Conservation (phyloP, 2,329 filamentous ascomycete genomes). For the Stachybotrys chartarum region DNA sequence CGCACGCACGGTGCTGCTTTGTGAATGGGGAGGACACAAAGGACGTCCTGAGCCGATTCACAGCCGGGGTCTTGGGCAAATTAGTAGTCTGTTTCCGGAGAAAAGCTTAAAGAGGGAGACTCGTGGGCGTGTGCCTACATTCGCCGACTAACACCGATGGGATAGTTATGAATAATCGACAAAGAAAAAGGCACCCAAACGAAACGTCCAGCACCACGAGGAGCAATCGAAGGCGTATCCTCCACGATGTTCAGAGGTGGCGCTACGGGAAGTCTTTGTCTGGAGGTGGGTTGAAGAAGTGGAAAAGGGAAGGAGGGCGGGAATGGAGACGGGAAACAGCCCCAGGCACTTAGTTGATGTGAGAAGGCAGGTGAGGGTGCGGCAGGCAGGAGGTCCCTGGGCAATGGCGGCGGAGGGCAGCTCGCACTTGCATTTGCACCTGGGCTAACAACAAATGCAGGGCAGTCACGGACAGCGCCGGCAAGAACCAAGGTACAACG, state of each 20-base stretch:
- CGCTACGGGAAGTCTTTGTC: neutral
- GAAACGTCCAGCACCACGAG: neutral
- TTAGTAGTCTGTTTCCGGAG: neutral
- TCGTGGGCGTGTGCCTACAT: neutral
- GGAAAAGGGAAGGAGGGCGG: neutral
- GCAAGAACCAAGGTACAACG: neutral
- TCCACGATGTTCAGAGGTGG: too few species aligned
- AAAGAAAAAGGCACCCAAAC: neutral
- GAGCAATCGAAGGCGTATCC: neutral
- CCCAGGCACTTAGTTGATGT: neutral
- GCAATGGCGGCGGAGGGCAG: neutral
- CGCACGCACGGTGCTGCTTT: neutral
- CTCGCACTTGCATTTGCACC: neutral
- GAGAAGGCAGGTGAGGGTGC: neutral
- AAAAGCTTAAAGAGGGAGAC: neutral
- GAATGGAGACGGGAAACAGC: neutral
- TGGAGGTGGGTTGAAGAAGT: neutral
- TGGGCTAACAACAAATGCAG: neutral
- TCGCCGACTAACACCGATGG: slow-evolving; percentile 1
- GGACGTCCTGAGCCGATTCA: neutral
- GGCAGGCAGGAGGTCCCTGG: neutral
- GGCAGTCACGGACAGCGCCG: neutral
- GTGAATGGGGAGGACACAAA: neutral
- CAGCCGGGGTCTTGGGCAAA: neutral
- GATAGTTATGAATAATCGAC: neutral